Base-by-base conservation (phyloP, 164 flowering plant species). In the Dillenia suffruticosa region DNA sequence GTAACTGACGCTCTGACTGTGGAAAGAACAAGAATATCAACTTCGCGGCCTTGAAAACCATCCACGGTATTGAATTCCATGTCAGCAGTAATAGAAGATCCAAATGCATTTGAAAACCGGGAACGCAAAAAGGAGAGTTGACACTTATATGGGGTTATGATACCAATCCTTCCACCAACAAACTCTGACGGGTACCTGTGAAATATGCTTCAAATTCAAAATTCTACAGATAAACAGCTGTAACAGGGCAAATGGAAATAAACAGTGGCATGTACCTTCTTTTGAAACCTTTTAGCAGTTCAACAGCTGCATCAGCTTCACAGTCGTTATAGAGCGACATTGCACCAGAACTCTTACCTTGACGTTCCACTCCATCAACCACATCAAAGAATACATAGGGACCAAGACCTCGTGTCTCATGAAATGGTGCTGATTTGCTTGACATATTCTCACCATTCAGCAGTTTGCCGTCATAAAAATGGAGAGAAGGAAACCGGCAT, bases 1-100 rank as follows among this genome's bases (percentile, higher is more conserved):
- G 73, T 46, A 56, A 67, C 78, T 8, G 84, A 70, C 50, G 96
- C 89, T 74, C 99, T 82, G 40, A 95, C 99, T 26, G 97, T 92
- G 40, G 99, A 95, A 64, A 95, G 87, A 40, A 95, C 66, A 43
- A 95, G 69, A 57, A 95, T 83, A 76, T 95, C 99, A 58, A 92
- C 94, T 68, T 95, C 99, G 43, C 97, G 87, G 40, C 99, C 99
- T 80, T 95, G 99, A 71, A 89, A 95, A 56, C 97, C 99, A 76
- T 95, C 99, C 43, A 95, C 94, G 17, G 99, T 95, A 64, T 95
- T 95, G 50, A 95, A 84, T 61, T 95, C 97, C 73, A 92, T 81
- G 51, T 88, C 94, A 49, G 82, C 80, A 49, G 72, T 65, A 61
- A 72, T 67, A 61, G 81, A 72, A 54, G 96, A 74, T 51, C 96